Evolutionary conservation across 352 stramenopile species (phyloP).

Genomic region (Pythium apleroticum): DNA sequence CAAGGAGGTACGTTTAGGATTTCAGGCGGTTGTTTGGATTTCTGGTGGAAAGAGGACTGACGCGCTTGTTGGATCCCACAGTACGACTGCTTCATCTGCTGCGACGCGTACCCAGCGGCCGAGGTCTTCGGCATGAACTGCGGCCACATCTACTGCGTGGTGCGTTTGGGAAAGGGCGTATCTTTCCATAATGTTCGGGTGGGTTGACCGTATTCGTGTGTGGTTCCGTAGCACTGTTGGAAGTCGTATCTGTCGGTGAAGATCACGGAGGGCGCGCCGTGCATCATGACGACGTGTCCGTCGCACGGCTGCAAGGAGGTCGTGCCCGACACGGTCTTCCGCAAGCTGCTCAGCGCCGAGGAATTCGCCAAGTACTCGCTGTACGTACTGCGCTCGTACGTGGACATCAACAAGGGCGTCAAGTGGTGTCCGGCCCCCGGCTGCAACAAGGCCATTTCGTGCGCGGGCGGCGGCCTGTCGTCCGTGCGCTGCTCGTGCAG

Average conservation of each 20-base stretch:
- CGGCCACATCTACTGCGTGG: slow-evolving; percentile 95
- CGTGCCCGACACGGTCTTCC: slow-evolving; percentile 67
- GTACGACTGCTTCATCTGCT: slow-evolving; percentile 94
- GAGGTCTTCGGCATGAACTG: slow-evolving; percentile 94
- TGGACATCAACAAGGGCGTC: slow-evolving; percentile 97
- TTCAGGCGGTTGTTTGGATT: not conserved
- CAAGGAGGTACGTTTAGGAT: slow-evolving; percentile 36
- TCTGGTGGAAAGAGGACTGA: slow-evolving; percentile 6
- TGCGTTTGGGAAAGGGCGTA: slow-evolving; percentile 47
- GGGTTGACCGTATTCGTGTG: not conserved
- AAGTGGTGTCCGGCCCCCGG: slow-evolving; percentile 96
- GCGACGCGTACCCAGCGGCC: slow-evolving; percentile 78
- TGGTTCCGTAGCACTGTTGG: slow-evolving; percentile 68
- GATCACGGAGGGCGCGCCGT: slow-evolving; percentile 91
- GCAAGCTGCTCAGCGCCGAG: slow-evolving; percentile 58
- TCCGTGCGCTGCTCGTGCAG: slow-evolving; percentile 83
- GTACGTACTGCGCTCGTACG: slow-evolving; percentile 95
- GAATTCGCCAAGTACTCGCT: slow-evolving; percentile 90
- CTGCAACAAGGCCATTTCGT: slow-evolving; percentile 95
- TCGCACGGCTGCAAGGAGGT: slow-evolving; percentile 94
- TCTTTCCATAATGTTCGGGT: not conserved
- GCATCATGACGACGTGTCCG: slow-evolving; percentile 94
- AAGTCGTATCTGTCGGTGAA: slow-evolving; percentile 85
- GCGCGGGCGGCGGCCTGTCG: slow-evolving; percentile 63
- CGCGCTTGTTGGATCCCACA: slow-evolving; percentile 23